Conservation (phyloP, 805 yeast genomes). For the Teunomyces aglyptinius region DNA sequence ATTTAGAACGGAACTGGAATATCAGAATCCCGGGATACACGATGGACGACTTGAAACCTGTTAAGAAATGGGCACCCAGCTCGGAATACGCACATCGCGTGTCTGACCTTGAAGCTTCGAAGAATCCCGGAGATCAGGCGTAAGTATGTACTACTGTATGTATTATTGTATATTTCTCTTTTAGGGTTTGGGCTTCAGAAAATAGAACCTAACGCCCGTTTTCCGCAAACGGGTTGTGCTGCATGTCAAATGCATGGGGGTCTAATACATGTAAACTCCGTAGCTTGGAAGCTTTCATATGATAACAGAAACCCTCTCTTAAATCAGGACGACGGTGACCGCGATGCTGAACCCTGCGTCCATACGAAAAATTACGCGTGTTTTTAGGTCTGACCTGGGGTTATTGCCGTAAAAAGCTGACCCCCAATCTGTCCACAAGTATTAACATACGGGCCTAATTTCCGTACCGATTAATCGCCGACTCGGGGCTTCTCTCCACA, state of each 20-base stretch:
- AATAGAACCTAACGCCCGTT: too few relatives aligned
- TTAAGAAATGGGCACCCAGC: slow-evolving; percentile 25
- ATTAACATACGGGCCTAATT: neutral
- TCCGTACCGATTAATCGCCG: neutral
- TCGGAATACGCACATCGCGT: slow-evolving; percentile 22
- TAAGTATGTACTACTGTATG: neutral
- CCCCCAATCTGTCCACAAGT: neutral
- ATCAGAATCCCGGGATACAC: slow-evolving; percentile 26
- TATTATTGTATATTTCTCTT: neutral
- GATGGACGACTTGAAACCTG: slow-evolving; percentile 23
- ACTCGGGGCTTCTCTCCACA: neutral
- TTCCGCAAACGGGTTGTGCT: too few relatives aligned
- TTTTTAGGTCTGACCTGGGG: neutral
- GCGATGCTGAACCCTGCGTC: neutral
- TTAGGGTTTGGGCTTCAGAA: too few relatives aligned
- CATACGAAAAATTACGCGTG: neutral
- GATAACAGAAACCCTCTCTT: too few relatives aligned
- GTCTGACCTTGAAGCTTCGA: slow-evolving; percentile 16
- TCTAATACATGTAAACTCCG: too few relatives aligned
- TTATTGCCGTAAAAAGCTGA: neutral
- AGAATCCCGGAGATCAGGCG: neutral
- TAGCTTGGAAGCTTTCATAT: too few relatives aligned
- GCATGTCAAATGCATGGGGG: too few relatives aligned
- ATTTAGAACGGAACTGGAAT: slow-evolving; percentile 29
- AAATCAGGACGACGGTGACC: neutral